phyloP scores from a whole-genome alignment of 2,329 filamentous ascomycete genomes.

The Calycina marina region DNA sequence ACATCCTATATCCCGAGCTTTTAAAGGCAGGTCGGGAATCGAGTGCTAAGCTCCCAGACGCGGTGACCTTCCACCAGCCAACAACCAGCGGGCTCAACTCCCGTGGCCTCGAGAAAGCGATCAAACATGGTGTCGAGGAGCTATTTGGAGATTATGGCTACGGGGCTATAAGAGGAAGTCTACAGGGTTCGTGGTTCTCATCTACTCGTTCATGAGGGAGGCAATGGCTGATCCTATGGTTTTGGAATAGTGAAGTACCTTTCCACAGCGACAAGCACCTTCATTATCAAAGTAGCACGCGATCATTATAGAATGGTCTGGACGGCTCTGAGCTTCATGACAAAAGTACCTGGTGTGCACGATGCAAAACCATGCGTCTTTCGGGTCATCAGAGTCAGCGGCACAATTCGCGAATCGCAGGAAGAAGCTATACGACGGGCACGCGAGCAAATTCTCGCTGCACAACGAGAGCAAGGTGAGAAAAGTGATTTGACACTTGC shows the following conservation, averaged over 20 bases:
- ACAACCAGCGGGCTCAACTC: constrained; percentile 58
- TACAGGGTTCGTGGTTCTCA: no score
- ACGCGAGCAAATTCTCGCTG: constrained; percentile 53
- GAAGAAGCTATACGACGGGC: constrained; percentile 76
- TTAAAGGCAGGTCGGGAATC: constrained; percentile 11
- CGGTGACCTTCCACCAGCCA: constrained; percentile 65
- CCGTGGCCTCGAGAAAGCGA: constrained; percentile 48
- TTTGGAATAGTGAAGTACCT: constrained; percentile 69
- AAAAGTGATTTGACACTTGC: constrained; percentile 24
- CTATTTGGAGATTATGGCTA: constrained; percentile 84
- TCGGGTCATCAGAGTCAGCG: constrained; percentile 73
- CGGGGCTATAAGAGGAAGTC: constrained; percentile 53
- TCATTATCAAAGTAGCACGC: constrained; percentile 74
- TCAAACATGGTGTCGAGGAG: constrained; percentile 54
- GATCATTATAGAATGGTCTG: constrained; percentile 78
- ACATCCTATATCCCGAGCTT: constrained; percentile 69
- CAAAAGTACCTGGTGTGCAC: constrained; percentile 42
- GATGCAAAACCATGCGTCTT: constrained; percentile 58
- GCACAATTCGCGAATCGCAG: constrained; percentile 85
- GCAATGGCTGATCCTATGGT: no score
- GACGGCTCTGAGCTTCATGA: constrained; percentile 75
- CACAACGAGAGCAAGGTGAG: constrained; percentile 35
- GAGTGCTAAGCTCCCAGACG: constrained; percentile 32
- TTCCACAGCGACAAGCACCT: constrained; percentile 81
- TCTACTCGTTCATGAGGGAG: no score